Percentiles rank a stretch among this genome's conserved stretches.
Evolutionary conservation across 768 basidiomycete species (phyloP).

Genomic region (Suillus decipiens): DNA sequence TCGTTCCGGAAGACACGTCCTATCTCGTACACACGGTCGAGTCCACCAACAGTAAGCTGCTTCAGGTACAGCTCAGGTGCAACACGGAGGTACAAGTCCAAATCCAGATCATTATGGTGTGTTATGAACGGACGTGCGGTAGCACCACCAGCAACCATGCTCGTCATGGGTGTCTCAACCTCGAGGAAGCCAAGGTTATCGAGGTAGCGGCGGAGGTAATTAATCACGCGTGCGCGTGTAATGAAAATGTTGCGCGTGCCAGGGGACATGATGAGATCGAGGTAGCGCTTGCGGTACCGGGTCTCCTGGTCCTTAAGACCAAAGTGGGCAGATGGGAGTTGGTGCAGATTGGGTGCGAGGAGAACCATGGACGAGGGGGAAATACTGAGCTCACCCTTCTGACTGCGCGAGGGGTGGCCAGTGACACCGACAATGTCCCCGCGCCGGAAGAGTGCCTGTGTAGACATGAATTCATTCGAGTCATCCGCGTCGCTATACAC

Average conservation of each 20-base stretch:
- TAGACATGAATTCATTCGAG: conserved; percentile 62
- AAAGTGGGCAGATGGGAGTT: conserved; percentile 88
- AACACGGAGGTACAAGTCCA: conserved; percentile 95
- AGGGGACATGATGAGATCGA: conserved; percentile 95
- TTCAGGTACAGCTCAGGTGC: conserved; percentile 99
- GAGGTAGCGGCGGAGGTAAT: conserved; percentile 89
- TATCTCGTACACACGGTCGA: conserved; percentile 98
- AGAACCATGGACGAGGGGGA: conserved; percentile 78
- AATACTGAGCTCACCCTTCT: conserved; percentile 95
- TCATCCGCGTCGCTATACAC: conserved; percentile 59
- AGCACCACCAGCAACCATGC: conserved; percentile 93
- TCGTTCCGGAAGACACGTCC: conserved; percentile 98
- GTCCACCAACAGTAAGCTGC: conserved; percentile 93
- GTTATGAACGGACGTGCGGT: conserved; percentile 99
- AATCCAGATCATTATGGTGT: conserved; percentile 96
- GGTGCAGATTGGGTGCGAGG: conserved; percentile 95
- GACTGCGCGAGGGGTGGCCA: conserved; percentile 87
- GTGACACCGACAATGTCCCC: conserved; percentile 96
- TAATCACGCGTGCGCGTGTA: conserved; percentile 86
- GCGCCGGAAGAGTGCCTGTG: conserved; percentile 87
- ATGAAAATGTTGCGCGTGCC: conserved; percentile 88
- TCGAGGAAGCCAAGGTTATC: conserved; percentile 94
- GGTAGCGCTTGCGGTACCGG: conserved; percentile 97
- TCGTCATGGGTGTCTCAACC: conserved; percentile 99
- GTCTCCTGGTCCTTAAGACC: conserved; percentile 98